phyloP scores from a whole-genome alignment of 2,329 filamentous ascomycete genomes.

The Trichoderma aggressivum region DNA sequence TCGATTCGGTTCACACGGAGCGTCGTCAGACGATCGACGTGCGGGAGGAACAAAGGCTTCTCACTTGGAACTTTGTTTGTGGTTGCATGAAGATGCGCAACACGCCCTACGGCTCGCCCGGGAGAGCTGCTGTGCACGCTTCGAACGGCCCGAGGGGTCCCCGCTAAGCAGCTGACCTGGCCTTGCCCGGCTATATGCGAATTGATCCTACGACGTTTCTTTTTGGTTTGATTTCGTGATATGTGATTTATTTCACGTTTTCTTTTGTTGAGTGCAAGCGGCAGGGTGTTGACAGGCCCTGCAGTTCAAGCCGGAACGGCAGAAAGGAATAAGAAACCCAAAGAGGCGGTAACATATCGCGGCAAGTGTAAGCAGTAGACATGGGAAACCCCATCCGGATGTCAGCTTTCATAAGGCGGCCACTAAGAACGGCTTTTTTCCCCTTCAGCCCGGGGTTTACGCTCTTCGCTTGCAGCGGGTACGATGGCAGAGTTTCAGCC shows the following conservation, averaged over 20 bases:
- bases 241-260: neutral
- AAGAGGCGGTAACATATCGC: neutral
- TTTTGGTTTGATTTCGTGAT: neutral
- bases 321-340: neutral
- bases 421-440: neutral
- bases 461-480: neutral
- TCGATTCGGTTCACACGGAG: neutral
- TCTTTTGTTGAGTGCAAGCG: neutral
- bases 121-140: neutral
- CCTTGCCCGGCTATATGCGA: neutral
- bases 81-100: neutral
- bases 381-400: neutral
- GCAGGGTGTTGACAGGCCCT: neutral
- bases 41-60: neutral
- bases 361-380: neutral
- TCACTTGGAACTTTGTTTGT: neutral
- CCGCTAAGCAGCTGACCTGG: neutral
- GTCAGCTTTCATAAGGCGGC: conserved; percentile 2
- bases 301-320: neutral
- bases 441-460: neutral
- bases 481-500: neutral
- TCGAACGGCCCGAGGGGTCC: neutral
- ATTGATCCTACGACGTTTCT: neutral
- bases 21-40: neutral
- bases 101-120: conserved; percentile 2